Evolutionary conservation across 2,329 filamentous ascomycete species (phyloP), one percentile per base, ranked within the genome.

Genomic region (Lecanicillium sp.): DNA sequence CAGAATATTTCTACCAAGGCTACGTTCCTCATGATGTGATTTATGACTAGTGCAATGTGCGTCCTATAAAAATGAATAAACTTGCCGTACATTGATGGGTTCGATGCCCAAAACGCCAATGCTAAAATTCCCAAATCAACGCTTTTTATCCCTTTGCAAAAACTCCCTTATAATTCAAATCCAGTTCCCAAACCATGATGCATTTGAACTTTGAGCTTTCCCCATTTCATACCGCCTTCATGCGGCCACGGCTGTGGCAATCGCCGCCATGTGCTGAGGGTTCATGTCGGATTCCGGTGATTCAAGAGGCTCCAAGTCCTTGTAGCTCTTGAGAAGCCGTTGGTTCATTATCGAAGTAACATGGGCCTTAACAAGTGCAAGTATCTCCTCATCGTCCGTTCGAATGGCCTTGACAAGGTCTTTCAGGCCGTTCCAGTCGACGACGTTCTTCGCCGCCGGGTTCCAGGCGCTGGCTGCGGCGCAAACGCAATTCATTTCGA

Each of bases 401-500:
- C 53, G 36, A 17, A 68, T 59, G 3, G 43, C 52, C 20, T 57
- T 48, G 17, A 59, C 54, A 49, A 67, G 54, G 9, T 51, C 47
- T 20, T 50, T 54, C 48, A 67, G 55, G 26, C 54, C 59, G 23
- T 60, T 52, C 64, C 66, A 67, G 37, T 61, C 56, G 20, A 68
- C 64, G 9, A 66, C 61, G 33, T 67, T 66, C 46, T 62, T 63
- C 3, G 63, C 65, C 1, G 59, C 64, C 21, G 59, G 55, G 40
- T 67, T 67, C 63, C 64, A 67, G 10, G 60, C 58, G 49, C 62
- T 64, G 3, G 64, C 65, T 14, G 64, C 56, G 5, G 66, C 66
- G 50, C 65, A 68, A 9, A 68, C 61, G 54, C 62, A 64, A 44
- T 67, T 67, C 66, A 68, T 68, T 54, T 68, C 64, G 44, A 65